Base-by-base conservation (phyloP, 805 yeast genomes). In the Sugiyamaella marilandica region DNA sequence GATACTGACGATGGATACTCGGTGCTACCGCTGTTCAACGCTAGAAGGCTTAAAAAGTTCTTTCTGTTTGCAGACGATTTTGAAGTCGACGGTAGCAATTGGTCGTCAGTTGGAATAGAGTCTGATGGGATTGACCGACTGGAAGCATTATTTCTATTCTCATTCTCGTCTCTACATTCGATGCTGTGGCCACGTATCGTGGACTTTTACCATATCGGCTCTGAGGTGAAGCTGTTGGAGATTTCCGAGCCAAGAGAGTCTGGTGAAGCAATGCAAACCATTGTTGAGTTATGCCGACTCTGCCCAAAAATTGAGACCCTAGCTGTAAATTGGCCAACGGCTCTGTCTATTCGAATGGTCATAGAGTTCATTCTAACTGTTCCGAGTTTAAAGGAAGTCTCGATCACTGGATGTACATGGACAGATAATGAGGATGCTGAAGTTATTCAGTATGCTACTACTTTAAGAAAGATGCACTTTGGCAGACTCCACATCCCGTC, bases 21-120 rank as follows among this genome's bases (percentile, higher is more conserved):
- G 16, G 21, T 16, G 5, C 24, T 39, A 9, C 43, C 43, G 21
- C 5, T 39, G 24, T 13, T 39, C 16, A 24, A 39, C 16, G 43
- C 19, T 11, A 16, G 43, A 8, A 13, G 9, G 43, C 19, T 39
- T 21, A 39, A 39, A 10, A 39, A 39, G 43, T 39, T 39, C 43
- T 39, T 39, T 39, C 43, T 39, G 4, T 39, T 39, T 39, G 43
- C 43, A 14, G 43, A 39, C 16, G 43, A 39, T 39, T 39, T 39
- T 19, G 43, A 39, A 19, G 43, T 39, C 11, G 43, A 39, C 19
- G 43, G 43, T 11, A 14, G 24, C 9, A 16, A 39, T 10, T 39
- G 43, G 43, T 39, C 43, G 16, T 10, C 43, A 39, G 21, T 39
- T n/a, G 43, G 43, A 5, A 39, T 39, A 10, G 43, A 39, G 21